A percentile compares a stretch with the other conserved stretches of the same genome.
Conservation (phyloP, 257 asterid genomes). For the Nyctanthes arbortristis region DNA sequence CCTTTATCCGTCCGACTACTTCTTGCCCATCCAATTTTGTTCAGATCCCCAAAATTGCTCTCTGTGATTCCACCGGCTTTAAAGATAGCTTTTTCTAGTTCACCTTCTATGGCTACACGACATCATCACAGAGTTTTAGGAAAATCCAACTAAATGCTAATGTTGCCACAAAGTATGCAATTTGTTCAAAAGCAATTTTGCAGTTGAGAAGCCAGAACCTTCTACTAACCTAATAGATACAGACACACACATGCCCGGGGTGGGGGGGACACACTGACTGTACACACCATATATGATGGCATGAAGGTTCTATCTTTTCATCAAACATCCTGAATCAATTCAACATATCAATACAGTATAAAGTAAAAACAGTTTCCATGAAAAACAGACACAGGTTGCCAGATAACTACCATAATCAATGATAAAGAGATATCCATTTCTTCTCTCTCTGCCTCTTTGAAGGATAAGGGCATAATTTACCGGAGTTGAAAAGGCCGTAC, state of each 20-base stretch:
- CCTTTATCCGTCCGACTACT: conserved; percentile 99
- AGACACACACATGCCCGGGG: too few species aligned
- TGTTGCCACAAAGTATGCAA: conserved; percentile 18
- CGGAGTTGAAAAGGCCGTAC: background rate
- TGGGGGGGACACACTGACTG: too few species aligned
- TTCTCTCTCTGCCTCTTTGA: background rate
- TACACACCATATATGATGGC: background rate
- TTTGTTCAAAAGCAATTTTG: background rate
- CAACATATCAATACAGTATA: too few species aligned
- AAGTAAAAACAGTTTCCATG: too few species aligned
- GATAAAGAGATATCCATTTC: too few species aligned
- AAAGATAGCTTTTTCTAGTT: conserved; percentile 79
- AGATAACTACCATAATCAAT: too few species aligned
- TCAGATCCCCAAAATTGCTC: conserved; percentile 82
- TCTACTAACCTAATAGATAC: background rate
- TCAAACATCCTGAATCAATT: background rate
- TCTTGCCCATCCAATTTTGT: conserved; percentile 90
- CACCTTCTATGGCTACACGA: conserved; percentile 87
- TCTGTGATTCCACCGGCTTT: conserved; percentile 90
- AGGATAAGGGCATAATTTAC: background rate
- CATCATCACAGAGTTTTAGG: conserved; percentile 35
- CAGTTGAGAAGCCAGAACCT: conserved; percentile 2
- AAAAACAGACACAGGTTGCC: too few species aligned
- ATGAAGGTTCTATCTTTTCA: background rate
- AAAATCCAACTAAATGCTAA: conserved; percentile 15